Conservation (phyloP, 1,284 basidiomycete species). For the Polyporus tsugae region DNA sequence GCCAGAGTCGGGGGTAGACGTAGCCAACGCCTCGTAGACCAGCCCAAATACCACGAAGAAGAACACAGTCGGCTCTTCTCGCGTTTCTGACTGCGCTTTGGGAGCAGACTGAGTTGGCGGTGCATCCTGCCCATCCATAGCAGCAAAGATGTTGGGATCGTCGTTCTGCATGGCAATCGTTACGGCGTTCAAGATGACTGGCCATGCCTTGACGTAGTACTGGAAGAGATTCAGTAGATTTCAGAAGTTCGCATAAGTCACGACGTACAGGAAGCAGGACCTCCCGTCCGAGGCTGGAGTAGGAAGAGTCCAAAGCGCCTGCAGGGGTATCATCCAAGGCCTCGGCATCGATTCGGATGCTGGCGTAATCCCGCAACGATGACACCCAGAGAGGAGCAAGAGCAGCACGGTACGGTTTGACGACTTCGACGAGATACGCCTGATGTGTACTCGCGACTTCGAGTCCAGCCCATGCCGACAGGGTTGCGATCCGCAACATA, state of each 20-base stretch:
- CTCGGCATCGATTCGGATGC: constrained; percentile 90
- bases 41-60: constrained; percentile 94
- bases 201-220: constrained; percentile 91
- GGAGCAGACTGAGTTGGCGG: constrained; percentile 28
- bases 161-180: constrained; percentile 80
- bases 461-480: constrained; percentile 96
- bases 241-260: no score
- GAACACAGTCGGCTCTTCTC: constrained; percentile 79
- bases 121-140: constrained; percentile 81
- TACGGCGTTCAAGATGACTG: constrained; percentile 88
- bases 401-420: constrained; percentile 81
- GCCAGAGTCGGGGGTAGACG: constrained; percentile 60
- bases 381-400: constrained; percentile 91
- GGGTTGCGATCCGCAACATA: constrained; percentile 93
- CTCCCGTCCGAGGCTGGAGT: constrained; percentile 89
- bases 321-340: constrained; percentile 72
- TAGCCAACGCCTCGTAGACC: constrained; percentile 88
- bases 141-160: constrained; percentile 76
- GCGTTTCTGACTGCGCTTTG: constrained; percentile 42
- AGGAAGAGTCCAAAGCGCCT: constrained; percentile 81
- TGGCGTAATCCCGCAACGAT: constrained; percentile 90
- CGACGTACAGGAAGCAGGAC: constrained; percentile 85
- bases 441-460: constrained; percentile 83
- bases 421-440: constrained; percentile 81
- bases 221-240: constrained; percentile 44